These are phyloP conservation scores for Suillus decipiens DNA, from an alignment of 768 basidiomycete species.

Conservation along the genomic window DNA sequence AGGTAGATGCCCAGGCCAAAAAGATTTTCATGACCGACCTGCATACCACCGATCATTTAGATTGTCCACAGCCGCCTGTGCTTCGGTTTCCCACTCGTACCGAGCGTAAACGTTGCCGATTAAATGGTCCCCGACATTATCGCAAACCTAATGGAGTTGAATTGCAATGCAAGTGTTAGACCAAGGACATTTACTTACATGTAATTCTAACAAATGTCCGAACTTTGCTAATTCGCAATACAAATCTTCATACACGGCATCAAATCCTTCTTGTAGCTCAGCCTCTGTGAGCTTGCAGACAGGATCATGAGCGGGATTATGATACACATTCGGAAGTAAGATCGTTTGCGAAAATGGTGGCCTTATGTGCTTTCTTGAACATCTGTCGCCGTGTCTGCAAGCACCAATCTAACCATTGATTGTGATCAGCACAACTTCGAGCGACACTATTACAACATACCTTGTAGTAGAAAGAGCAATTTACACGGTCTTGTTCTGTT, in stretches of 20 bases:
- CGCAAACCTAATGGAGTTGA: slow-evolving; percentile 68
- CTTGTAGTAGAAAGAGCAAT: slow-evolving; percentile 99
- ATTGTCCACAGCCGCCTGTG: slow-evolving; percentile 88
- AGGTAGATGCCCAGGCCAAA: slow-evolving; percentile 11
- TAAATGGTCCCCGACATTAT: slow-evolving; percentile 99
- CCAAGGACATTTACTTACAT: slow-evolving; percentile 53
- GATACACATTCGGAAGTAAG: slow-evolving; percentile 94
- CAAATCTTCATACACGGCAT: slow-evolving; percentile 93
- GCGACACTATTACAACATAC: slow-evolving; percentile 40
- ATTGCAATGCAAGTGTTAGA: neutral
- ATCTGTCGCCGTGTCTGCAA: slow-evolving; percentile 96
- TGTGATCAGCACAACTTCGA: neutral
- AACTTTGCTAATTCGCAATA: slow-evolving; percentile 95
- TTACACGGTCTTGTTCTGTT: slow-evolving; percentile 93
- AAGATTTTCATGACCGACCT: slow-evolving; percentile 45
- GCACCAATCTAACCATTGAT: slow-evolving; percentile 78
- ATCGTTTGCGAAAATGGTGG: slow-evolving; percentile 98
- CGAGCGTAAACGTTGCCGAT: slow-evolving; percentile 98
- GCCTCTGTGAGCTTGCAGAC: slow-evolving; percentile 85
- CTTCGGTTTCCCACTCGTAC: slow-evolving; percentile 99
- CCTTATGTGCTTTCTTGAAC: slow-evolving; percentile 97
- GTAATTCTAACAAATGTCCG: slow-evolving; percentile 93
- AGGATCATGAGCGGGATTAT: slow-evolving; percentile 95
- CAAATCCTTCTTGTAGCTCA: slow-evolving; percentile 89
- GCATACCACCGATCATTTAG: slow-evolving; percentile 98